Evolutionary conservation across 345 rosid genomes (phyloP), one percentile per base, ranked within the genome.

Genomic region (Citrus hindsii): DNA sequence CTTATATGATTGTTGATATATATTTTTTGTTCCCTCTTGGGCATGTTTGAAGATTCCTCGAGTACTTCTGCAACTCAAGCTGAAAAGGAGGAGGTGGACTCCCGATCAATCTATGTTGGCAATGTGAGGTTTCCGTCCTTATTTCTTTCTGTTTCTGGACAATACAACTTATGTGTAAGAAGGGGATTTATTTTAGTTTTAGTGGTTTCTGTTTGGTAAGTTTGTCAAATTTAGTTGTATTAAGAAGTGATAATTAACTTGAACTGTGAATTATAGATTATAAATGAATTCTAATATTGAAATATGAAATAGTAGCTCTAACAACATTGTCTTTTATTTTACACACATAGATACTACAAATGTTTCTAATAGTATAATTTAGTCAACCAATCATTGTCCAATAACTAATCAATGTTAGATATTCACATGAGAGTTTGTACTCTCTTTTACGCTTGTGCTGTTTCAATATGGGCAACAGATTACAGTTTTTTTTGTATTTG

Each of bases 71-170:
- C 91, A 2, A 84, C 93, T 62, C 79, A 85, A 61, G 98, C 97
- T 79, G 98, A 94, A 85, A 96, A 96, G 92, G 99, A 96, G 84
- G 99, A 96, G 86, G 97, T 94, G 73, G 99, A 96, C 88, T 19
- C 97, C 0, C 97, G 99, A 28, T 96, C 99, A 5, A 90, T 96
- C 33, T 96, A 94, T 79, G 99, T 96, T 67, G 99, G 99, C 82
- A 96, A 96, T 89, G 99, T 96, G 88, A 92, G 98, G 82, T 73
- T 84, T 82, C 63, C 30, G 75, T 61, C 59, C 61, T 66, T 66
- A 2, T 25, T 33, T 19, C 37, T 32, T 21, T 2, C 62, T 4
- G 55, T 51, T 63, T 77, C 69, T 66, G 4, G 12, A 67, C 30
- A 66, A 7, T 37, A 25, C 7, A 22, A n/a, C 9, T 48, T 37